phyloP scores from a whole-genome alignment of 345 rosid species.

The Brassica incana region DNA sequence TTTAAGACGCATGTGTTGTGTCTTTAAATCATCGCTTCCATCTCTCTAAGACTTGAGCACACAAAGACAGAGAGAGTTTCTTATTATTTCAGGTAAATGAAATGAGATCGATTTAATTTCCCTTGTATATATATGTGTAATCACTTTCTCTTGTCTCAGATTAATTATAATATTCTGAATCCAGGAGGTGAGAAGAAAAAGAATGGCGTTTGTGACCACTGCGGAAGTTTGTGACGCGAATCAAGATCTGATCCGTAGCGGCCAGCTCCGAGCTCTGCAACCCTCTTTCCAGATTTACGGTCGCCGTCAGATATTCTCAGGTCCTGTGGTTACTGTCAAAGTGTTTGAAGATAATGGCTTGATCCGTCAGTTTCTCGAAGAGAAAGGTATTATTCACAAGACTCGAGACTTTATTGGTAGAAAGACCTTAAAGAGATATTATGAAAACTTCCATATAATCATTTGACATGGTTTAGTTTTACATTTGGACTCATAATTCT shows the following conservation, averaged over 20 bases:
- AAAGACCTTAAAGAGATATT: neutral
- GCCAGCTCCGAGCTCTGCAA: slow-evolving; percentile 79
- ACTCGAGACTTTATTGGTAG: neutral
- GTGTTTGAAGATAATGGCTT: slow-evolving; percentile 81
- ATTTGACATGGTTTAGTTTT: neutral
- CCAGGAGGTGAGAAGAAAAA: slow-evolving; percentile 22
- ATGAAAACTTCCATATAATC: neutral
- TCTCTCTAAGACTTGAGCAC: slow-evolving; percentile 15
- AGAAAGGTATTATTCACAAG: slow-evolving; percentile 46
- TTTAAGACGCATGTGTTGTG: slow-evolving; percentile 6
- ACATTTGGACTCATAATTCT: neutral
- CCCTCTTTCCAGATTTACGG: slow-evolving; percentile 76
- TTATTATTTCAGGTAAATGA: slow-evolving; percentile 17
- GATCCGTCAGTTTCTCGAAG: slow-evolving; percentile 83
- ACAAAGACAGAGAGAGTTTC: slow-evolving; percentile 12
- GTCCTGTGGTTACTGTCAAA: slow-evolving; percentile 79
- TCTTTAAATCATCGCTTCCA: neutral
- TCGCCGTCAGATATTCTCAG: slow-evolving; percentile 74
- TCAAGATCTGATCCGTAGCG: slow-evolving; percentile 68
- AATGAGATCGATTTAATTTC: slow-evolving; percentile 6
- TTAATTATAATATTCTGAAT: neutral
- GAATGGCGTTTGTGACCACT: slow-evolving; percentile 78
- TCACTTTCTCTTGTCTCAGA: neutral
- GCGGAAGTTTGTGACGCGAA: slow-evolving; percentile 92
- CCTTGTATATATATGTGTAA: neutral